phyloP scores from a whole-genome alignment of 352 stramenopile genomes.

The Stephanocyclus meneghinianus region DNA sequence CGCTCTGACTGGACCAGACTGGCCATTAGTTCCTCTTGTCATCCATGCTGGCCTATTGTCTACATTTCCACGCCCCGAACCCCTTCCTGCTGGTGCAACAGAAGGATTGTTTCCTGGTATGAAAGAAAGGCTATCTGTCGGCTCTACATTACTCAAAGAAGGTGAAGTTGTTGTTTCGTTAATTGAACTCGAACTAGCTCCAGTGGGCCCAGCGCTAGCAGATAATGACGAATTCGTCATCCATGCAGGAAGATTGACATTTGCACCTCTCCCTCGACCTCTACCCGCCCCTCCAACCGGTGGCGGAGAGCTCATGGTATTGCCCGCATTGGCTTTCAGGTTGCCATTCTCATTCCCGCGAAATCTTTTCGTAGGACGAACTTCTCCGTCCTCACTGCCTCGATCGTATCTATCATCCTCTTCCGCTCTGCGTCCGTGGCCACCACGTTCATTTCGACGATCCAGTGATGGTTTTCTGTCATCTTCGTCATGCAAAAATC shows the following conservation, averaged over 20 bases:
- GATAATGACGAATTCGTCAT: slow-evolving; percentile 2
- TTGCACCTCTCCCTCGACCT: slow-evolving; percentile 7
- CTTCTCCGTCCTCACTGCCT: slow-evolving; percentile 17
- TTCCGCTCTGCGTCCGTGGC: background rate
- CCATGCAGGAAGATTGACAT: slow-evolving; percentile 14
- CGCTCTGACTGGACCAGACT: background rate
- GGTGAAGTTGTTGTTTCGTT: background rate
- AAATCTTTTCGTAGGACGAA: slow-evolving; percentile 7
- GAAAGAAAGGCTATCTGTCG: background rate
- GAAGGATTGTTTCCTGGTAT: background rate
- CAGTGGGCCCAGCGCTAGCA: background rate
- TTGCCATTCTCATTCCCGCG: background rate
- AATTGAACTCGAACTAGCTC: background rate
- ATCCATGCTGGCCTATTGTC: slow-evolving; percentile 5
- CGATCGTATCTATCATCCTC: background rate
- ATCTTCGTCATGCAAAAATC: slow-evolving; percentile 1
- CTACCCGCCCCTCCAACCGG: background rate
- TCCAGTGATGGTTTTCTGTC: background rate
- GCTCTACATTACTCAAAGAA: background rate
- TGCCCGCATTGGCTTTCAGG: background rate
- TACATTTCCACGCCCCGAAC: background rate
- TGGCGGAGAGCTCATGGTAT: background rate
- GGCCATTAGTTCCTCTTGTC: background rate
- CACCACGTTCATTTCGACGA: slow-evolving; percentile 1
- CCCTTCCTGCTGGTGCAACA: background rate